These are phyloP conservation scores for Logfia minima DNA, from an alignment of 129 eudicot species.

Conservation along the genomic window DNA sequence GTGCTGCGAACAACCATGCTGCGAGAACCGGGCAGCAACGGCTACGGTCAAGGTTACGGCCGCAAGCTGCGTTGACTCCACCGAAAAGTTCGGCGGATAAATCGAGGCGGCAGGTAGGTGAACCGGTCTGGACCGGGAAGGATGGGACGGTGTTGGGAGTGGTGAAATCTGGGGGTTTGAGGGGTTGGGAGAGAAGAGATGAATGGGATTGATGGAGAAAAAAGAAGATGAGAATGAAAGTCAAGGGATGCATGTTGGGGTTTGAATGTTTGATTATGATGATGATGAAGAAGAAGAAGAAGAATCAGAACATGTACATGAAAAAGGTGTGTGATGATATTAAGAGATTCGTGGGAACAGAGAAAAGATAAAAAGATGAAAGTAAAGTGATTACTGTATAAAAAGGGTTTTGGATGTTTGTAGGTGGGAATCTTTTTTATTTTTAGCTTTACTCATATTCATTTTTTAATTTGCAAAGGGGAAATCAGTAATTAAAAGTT, in stretches of 20 bases:
- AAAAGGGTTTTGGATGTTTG: constrained; percentile 33
- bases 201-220: constrained; percentile 30
- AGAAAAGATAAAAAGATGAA: background rate
- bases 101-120: constrained; percentile 73
- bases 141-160: constrained; percentile 84
- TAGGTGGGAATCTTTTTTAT: constrained; percentile 23
- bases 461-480: background rate
- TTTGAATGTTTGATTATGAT: background rate
- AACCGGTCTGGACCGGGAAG: constrained; percentile 62
- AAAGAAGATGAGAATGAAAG: constrained; percentile 2
- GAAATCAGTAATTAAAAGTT: too few relatives aligned
- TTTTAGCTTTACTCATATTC: background rate
- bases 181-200: constrained; percentile 56
- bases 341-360: background rate
- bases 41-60: constrained; percentile 71
- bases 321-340: constrained; percentile 35
- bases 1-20: constrained; percentile 94
- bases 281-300: background rate
- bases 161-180: constrained; percentile 54
- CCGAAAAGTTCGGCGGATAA: constrained; percentile 88
- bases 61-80: constrained; percentile 83
- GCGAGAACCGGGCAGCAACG: constrained; percentile 97
- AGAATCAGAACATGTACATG: constrained; percentile 22
- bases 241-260: constrained; percentile 26
- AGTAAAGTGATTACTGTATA: background rate